These are phyloP conservation scores for Eutrema heterophyllum DNA, from an alignment of 345 rosid species.

Conservation along the genomic window DNA sequence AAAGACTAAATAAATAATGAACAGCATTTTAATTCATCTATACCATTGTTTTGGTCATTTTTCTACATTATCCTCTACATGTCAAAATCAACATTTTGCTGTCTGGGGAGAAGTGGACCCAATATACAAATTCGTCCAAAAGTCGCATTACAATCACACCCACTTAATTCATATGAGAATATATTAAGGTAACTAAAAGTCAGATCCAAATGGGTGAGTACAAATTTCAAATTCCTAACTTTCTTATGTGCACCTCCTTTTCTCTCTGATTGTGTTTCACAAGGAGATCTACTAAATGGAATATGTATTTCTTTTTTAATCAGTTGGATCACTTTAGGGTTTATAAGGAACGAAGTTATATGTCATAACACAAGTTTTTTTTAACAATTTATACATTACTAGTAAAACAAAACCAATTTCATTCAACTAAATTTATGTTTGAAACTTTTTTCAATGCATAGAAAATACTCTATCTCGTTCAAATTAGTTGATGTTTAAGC, in stretches of 20 bases:
- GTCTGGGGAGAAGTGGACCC: conserved; percentile 29
- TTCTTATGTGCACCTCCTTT: conserved; percentile 4
- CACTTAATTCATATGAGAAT: conserved; percentile 5
- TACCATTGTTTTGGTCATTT: not conserved
- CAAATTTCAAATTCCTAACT: conserved; percentile 24
- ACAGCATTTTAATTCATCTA: not conserved
- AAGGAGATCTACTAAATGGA: not conserved
- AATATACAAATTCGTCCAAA: conserved; percentile 18
- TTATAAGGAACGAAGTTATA: not conserved
- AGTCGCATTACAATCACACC: conserved; percentile 20
- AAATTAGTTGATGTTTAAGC: too few relatives aligned
- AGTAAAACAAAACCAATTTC: not conserved
- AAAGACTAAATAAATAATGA: not conserved
- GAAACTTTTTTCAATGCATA: not conserved
- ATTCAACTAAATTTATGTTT: not conserved
- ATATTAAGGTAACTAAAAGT: conserved; percentile 16
- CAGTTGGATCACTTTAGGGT: not conserved
- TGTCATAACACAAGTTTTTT: not conserved
- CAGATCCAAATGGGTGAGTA: conserved; percentile 15
- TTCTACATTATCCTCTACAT: conserved; percentile 1
- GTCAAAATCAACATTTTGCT: conserved; percentile 29
- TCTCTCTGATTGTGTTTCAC: not conserved
- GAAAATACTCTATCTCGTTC: too few relatives aligned
- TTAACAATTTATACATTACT: not conserved
- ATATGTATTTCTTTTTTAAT: not conserved